Conservation (phyloP, 345 rosid species). For the Anacardium occidentale region DNA sequence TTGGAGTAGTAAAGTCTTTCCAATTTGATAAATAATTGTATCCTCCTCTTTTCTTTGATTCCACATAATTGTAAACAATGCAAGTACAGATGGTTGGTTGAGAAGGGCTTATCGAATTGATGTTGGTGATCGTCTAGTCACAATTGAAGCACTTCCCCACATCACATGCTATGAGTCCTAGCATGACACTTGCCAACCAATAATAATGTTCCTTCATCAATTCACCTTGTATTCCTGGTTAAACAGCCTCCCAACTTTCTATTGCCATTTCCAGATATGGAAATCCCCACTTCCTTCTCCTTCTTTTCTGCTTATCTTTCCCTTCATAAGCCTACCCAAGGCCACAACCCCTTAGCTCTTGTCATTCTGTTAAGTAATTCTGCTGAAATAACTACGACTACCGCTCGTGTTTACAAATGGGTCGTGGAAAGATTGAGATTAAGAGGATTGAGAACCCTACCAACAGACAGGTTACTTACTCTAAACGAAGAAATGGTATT, state of each 20-base stretch:
- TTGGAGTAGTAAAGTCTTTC: too few species aligned
- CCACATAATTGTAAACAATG: background rate
- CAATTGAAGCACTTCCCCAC: background rate
- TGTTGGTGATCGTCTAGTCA: background rate
- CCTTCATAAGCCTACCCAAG: constrained; percentile 2
- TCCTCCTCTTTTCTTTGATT: too few species aligned
- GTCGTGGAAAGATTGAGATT: constrained; percentile 63
- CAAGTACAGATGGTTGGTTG: background rate
- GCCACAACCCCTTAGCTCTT: background rate
- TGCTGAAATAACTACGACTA: background rate
- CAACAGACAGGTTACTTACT: constrained; percentile 63
- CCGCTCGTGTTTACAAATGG: constrained; percentile 23
- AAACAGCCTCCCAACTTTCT: too few species aligned
- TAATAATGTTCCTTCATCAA: background rate
- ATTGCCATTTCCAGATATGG: too few species aligned
- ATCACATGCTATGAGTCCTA: constrained; percentile 12
- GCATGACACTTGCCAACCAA: background rate
- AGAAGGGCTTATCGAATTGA: background rate
- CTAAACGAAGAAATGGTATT: constrained; percentile 57
- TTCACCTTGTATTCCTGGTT: too few species aligned
- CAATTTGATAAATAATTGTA: too few species aligned
- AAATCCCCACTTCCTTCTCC: background rate
- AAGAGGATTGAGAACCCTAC: constrained; percentile 65
- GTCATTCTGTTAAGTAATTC: background rate
- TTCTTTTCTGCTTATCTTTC: constrained; percentile 2